A percentile compares a stretch with the other conserved stretches of the same genome.
Conservation (phyloP, 1,139 yeast species). For the Sugiyamaella paludigena region DNA sequence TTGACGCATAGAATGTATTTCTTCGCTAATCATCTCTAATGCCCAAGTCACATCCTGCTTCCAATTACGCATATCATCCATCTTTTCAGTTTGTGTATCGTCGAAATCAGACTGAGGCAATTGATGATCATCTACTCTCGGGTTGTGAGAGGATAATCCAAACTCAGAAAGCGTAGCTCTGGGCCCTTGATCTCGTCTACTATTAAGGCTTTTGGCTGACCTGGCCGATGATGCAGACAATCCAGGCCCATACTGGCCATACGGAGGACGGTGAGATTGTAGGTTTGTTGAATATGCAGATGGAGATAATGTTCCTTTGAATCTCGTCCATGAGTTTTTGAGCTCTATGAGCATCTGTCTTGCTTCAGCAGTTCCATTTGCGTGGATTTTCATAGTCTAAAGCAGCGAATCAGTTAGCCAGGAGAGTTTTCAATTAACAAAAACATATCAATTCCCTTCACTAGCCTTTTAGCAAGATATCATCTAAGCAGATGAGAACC, state of each 20-base stretch:
- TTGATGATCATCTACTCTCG: background rate
- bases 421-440: background rate
- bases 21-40: conserved; percentile 34
- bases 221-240: conserved; percentile 6
- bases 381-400: conserved; percentile 70
- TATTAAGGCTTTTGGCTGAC: conserved; percentile 10
- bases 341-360: conserved; percentile 63
- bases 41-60: conserved; percentile 34
- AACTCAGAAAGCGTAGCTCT: conserved; percentile 16
- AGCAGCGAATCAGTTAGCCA: background rate
- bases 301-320: conserved; percentile 42
- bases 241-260: conserved; percentile 12
- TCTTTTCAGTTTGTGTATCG: conserved; percentile 9
- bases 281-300: background rate
- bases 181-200: conserved; percentile 10
- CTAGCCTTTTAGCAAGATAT: too few species aligned
- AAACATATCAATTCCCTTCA: background rate
- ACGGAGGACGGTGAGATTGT: conserved; percentile 5
- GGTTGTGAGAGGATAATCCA: conserved; percentile 12
- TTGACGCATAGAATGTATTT: conserved; percentile 29
- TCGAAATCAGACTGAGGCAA: conserved; percentile 1
- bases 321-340: conserved; percentile 73
- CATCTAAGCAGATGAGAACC: background rate
- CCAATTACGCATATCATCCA: conserved; percentile 29
- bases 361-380: conserved; percentile 66